Base-by-base conservation (phyloP, 2,329 filamentous ascomycete species). In the Cladophialophora psammophila region DNA sequence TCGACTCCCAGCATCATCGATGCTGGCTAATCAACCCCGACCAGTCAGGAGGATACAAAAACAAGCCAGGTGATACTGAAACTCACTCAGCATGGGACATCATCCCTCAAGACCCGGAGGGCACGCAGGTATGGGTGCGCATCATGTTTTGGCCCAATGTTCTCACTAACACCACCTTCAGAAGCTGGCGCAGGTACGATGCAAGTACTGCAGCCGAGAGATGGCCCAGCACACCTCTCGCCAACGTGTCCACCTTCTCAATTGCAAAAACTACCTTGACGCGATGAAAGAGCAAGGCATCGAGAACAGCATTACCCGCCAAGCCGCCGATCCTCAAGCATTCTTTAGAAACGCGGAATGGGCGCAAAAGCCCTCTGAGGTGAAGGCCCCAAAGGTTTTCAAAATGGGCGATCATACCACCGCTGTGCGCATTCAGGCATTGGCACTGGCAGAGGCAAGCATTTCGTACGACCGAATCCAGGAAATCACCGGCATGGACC, bases 81-180 rank as follows among this genome's bases (percentile, higher is more conserved):
- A 73, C 71, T 55, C 72, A 74, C 58, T 73, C 71, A 65, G 72
- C 72, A 71, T 74, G 72, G 72, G 71, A 74, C 42, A 72, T 74
- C 54, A 72, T 74, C 32, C 66, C 68, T 45, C 69, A 70, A 61
- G 71, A 72, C 58, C 72, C 72, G 32, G 67, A 69, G 36, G 69
- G 66, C 50, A 69, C 65, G 20, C 71, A 73, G 71, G 70, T 73
- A 62, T 26, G 64, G 58, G 52, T 35, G 10, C 42, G 35, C 20
- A 60, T 10, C 7, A 18, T 32, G 38, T 26, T 35, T 40, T 31
- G 6, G 34, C 36, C 32, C 53, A 35, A 26, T 36, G 36, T 18
- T 40, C 57, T 70, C 52, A 69, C 64, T 18, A 20, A 18, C 34
- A 18, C 40, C 6, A 36, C 45, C 3, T 9, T 12, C 56, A 74